A percentile compares a stretch with the other conserved stretches of the same genome.
These are phyloP conservation scores for Calvatia gigantea DNA, from an alignment of 768 basidiomycete species.

Conservation along the genomic window DNA sequence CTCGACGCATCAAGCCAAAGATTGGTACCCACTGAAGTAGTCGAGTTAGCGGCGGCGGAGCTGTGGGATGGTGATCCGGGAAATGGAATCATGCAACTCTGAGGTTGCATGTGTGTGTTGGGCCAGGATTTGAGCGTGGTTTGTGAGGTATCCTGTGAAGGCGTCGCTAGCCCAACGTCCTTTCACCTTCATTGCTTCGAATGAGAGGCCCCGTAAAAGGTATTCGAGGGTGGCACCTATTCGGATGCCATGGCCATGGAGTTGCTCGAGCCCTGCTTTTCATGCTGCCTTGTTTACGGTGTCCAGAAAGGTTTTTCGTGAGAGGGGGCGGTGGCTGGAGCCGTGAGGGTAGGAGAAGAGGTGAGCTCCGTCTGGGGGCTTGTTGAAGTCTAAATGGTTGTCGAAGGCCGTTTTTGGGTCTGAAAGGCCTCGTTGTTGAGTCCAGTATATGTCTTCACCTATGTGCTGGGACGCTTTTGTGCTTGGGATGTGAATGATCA, in stretches of 20 bases:
- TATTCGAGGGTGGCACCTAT: conserved; percentile 30
- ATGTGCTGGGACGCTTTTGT: conserved; percentile 20
- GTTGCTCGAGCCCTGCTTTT: not conserved
- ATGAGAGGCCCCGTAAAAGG: conserved; percentile 28
- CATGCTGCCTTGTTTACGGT: conserved; percentile 15
- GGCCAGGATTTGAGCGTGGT: conserved; percentile 17
- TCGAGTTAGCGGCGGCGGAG: no score
- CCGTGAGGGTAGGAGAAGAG: conserved; percentile 11
- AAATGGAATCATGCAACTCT: not conserved
- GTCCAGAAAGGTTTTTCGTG: conserved; percentile 20
- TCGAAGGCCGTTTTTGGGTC: conserved; percentile 19
- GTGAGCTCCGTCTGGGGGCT: conserved; percentile 14
- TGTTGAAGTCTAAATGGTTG: conserved; percentile 23
- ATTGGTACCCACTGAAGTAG: no score
- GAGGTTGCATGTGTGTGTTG: conserved; percentile 12
- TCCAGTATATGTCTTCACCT: conserved; percentile 8
- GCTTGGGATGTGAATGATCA: conserved; percentile 23
- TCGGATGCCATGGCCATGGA: conserved; percentile 25
- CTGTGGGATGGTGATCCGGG: not conserved
- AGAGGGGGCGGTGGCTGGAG: conserved; percentile 19
- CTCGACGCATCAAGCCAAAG: no score
- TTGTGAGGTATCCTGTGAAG: conserved; percentile 12
- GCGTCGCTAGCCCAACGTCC: conserved; percentile 23
- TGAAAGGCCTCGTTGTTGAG: conserved; percentile 14
- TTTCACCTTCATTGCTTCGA: conserved; percentile 31